Conservation (phyloP, 371 early-diverging fungal species). For the Saksenaea oblongispora region DNA sequence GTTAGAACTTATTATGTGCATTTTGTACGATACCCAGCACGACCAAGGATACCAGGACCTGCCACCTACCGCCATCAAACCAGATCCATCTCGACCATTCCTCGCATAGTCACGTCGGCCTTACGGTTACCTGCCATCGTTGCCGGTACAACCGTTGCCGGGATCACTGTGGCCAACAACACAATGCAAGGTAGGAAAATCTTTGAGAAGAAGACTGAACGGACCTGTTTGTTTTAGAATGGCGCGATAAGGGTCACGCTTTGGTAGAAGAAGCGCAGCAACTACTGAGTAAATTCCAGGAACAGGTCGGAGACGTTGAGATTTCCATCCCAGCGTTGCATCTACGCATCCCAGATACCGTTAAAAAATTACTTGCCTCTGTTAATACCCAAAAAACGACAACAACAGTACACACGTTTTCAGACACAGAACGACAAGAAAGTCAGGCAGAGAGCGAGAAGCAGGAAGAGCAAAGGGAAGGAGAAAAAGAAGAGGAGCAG, state of each 20-base stretch:
- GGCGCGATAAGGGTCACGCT: slow-evolving; percentile 30
- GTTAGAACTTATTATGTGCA: not conserved
- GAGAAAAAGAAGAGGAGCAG: slow-evolving; percentile 8
- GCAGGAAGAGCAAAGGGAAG: slow-evolving; percentile 18
- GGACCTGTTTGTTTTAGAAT: slow-evolving; percentile 19
- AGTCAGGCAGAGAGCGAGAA: no score
- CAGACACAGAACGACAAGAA: slow-evolving; percentile 8
- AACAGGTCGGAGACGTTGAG: slow-evolving; percentile 26
- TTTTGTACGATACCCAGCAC: not conserved
- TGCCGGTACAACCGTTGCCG: slow-evolving; percentile 43
- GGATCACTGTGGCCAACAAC: slow-evolving; percentile 40
- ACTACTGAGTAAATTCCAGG: slow-evolving; percentile 24
- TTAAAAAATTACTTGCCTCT: slow-evolving; percentile 26
- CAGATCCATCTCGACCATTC: slow-evolving; percentile 19
- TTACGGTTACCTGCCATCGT: slow-evolving; percentile 35
- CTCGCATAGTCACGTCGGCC: slow-evolving; percentile 29
- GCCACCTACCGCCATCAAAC: not conserved
- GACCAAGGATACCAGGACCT: not conserved
- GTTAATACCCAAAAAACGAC: slow-evolving; percentile 12
- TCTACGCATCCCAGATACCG: slow-evolving; percentile 35
- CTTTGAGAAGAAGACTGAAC: not conserved
- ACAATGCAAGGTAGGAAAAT: slow-evolving; percentile 41
- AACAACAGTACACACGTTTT: slow-evolving; percentile 16
- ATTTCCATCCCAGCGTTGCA: slow-evolving; percentile 41
- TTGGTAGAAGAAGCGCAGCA: slow-evolving; percentile 21